Conservation (phyloP, 2,329 filamentous ascomycete genomes). For the Trichoderma citrinoviride region DNA sequence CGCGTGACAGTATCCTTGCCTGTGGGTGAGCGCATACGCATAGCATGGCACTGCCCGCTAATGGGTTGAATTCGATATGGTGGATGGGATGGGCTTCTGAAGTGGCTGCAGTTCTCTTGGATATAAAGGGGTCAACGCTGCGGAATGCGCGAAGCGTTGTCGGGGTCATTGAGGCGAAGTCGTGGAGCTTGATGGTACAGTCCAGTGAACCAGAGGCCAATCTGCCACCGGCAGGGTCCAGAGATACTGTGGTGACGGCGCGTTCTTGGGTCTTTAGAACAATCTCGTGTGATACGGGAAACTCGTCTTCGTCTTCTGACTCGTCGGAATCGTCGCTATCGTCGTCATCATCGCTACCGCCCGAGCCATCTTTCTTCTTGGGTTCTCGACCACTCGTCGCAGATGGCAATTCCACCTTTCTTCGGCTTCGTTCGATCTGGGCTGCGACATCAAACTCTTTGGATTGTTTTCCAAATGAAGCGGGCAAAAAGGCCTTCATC, state of each 20-base stretch:
- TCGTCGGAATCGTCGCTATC: conserved; percentile 52
- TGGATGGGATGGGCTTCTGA: conserved; percentile 87
- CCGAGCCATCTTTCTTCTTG: conserved; percentile 43
- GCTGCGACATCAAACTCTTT: conserved; percentile 70
- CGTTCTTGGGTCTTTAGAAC: conserved; percentile 89
- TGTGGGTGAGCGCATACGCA: conserved; percentile 88
- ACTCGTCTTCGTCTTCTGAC: conserved; percentile 78
- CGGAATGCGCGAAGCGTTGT: conserved; percentile 93
- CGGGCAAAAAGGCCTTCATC: conserved; percentile 73
- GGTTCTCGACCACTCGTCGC: conserved; percentile 22
- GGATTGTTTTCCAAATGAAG: conserved; percentile 80
- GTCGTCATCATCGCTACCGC: conserved; percentile 35
- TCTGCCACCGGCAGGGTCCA: conserved; percentile 81
- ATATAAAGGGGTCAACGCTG: conserved; percentile 79
- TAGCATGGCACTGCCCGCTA: conserved; percentile 75
- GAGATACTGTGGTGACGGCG: conserved; percentile 76
- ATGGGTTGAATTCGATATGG: conserved; percentile 80
- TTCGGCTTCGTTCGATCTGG: conserved; percentile 77
- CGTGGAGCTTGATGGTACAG: conserved; percentile 87
- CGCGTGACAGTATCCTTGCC: conserved; percentile 82
- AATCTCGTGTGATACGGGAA: conserved; percentile 88
- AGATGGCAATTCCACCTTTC: conserved; percentile 40
- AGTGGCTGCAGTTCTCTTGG: conserved; percentile 63
- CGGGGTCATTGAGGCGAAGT: conserved; percentile 93
- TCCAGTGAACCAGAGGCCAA: conserved; percentile 90